phyloP scores from a whole-genome alignment of 176 grass and related monocot genomes.

The Musa itinerans region DNA sequence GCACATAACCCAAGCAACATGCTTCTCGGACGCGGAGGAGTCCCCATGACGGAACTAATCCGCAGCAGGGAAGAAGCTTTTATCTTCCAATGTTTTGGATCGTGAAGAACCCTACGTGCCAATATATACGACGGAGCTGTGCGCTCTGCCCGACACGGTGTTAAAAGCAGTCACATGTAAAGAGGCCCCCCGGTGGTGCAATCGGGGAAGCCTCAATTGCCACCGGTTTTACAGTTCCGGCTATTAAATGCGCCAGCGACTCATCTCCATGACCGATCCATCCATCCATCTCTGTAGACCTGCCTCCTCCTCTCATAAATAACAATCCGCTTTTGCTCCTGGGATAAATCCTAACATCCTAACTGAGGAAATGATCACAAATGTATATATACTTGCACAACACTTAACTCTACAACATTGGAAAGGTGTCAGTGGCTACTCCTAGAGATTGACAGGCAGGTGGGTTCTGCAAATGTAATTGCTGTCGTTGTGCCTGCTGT shows the following conservation, averaged over 20 bases:
- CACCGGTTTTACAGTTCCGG: background rate
- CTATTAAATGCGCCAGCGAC: background rate
- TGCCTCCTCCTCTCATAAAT: background rate
- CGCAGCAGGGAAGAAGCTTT: background rate
- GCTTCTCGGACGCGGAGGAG: background rate
- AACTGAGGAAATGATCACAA: too few relatives aligned
- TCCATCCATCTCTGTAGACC: background rate
- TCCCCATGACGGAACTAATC: background rate
- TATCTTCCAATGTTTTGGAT: background rate
- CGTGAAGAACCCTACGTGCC: background rate
- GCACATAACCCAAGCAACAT: background rate
- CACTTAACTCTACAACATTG: too few relatives aligned
- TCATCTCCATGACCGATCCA: background rate
- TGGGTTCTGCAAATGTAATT: too few relatives aligned
- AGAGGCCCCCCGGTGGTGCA: background rate
- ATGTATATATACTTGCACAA: too few relatives aligned
- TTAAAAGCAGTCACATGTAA: constrained; percentile 6
- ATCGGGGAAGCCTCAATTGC: background rate
- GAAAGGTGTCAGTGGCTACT: too few relatives aligned
- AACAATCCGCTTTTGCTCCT: background rate
- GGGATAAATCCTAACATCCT: too few relatives aligned
- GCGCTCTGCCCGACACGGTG: background rate
- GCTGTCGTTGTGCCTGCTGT: too few relatives aligned
- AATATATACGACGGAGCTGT: background rate
- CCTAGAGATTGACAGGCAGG: too few relatives aligned